Base-by-base conservation (phyloP, 352 stramenopile species). In the Pythium utonaiense region DNA sequence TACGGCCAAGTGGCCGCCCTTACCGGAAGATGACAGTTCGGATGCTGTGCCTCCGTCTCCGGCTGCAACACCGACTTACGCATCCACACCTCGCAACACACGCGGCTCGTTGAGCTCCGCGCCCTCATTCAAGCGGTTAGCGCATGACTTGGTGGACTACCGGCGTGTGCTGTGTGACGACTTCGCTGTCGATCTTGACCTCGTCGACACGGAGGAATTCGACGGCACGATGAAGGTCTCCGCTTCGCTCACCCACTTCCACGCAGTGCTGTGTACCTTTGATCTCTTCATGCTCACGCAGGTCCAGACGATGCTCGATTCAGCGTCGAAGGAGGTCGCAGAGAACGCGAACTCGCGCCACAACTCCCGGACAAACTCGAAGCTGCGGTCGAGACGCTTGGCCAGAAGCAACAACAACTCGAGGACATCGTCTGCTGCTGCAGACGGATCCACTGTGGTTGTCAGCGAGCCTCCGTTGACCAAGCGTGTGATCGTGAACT, bases 141-240 rank as follows among this genome's bases (percentile, higher is more conserved):
- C 41, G 1, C 30, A 41, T 10, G 40, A 47, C 27, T 55, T 74
- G 0, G 40, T 53, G 1, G 57, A 72, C 30, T 88, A 89, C 58
- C 64, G 76, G 10, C 78, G 82, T 2, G 71, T 79, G n/a, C 53
- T 90, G 0, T 91, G 82, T 47, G 80, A 91, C 30, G 80, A 91
- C 48, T 91, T 90, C 53, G 77, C 75, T 0, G 44, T 91, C 17
- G 82, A 91, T 57, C 64, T 91, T 17, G 80, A 91, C 52, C 44
- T 88, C 1, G 57, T 89, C 21, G 77, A 85, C 47, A 79, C 80
- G 12, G 60, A 72, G 33, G 40, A 75, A 8, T 50, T 64, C 3
- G 77, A 90, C 50, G 60, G 68, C 21, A 65, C 57, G 41, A 68
- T 75, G 38, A 89, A 73, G 1, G 69, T 92, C 38, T 76, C 80